Percentiles rank a stretch among this genome's conserved stretches.
These are phyloP conservation scores for Termitomyces sp. DNA, from an alignment of 768 basidiomycete species.

Conservation along the genomic window DNA sequence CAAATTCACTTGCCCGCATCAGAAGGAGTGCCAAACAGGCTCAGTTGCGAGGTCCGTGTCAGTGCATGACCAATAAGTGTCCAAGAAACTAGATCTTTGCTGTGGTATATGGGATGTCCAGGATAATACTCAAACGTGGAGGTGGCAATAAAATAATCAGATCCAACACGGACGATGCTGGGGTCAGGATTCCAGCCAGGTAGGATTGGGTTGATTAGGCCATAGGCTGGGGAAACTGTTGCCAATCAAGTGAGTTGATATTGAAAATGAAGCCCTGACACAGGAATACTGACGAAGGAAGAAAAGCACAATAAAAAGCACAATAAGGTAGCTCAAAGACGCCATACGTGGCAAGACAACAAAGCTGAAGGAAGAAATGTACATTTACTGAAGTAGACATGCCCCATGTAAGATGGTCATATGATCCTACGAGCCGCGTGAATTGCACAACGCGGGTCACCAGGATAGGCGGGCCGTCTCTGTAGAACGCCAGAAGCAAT, in stretches of 20 bases:
- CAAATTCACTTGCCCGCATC: constrained; percentile 25
- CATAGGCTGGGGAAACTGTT: neutral
- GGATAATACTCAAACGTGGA: constrained; percentile 37
- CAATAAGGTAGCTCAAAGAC: neutral
- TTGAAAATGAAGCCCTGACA: no score
- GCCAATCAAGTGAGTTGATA: neutral
- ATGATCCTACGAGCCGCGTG: constrained; percentile 1
- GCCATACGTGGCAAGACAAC: neutral
- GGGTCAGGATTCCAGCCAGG: constrained; percentile 40
- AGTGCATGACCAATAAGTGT: constrained; percentile 32
- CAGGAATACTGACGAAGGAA: neutral
- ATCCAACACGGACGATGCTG: constrained; percentile 30
- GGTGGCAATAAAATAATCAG: constrained; percentile 34
- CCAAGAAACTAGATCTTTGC: constrained; percentile 31
- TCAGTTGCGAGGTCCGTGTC: constrained; percentile 30
- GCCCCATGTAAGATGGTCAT: constrained; percentile 1
- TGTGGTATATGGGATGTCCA: constrained; percentile 38
- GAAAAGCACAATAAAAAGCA: neutral
- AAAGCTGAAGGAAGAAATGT: neutral
- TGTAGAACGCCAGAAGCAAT: neutral
- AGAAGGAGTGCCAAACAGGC: constrained; percentile 30
- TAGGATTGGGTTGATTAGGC: constrained; percentile 29
- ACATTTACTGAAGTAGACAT: neutral
- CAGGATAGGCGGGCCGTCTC: neutral
- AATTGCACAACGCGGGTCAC: neutral